Percentiles rank a stretch among this genome's conserved stretches.
phyloP scores from a whole-genome alignment of 2,329 filamentous ascomycete genomes.

The Orbilia blumenaviensis region DNA sequence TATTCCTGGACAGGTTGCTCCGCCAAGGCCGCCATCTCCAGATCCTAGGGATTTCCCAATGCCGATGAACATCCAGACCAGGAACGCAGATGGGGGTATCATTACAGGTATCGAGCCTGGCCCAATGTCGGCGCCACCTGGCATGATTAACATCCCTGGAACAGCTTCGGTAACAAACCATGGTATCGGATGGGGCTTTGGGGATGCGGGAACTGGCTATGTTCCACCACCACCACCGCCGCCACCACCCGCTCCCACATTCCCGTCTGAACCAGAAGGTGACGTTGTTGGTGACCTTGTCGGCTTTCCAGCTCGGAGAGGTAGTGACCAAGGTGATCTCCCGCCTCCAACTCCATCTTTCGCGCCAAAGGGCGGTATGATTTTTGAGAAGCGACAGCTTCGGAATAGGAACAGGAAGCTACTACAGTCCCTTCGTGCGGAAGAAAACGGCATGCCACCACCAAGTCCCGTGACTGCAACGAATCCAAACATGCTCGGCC shows the following conservation, averaged over 20 bases:
- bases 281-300: constrained; percentile 52
- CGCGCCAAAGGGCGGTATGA: constrained; percentile 53
- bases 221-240: constrained; percentile 54
- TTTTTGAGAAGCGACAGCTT: constrained; percentile 48
- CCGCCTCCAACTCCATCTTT: constrained; percentile 50
- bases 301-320: constrained; percentile 49
- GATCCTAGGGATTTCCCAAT: constrained; percentile 58
- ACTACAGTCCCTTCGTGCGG: constrained; percentile 31
- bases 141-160: constrained; percentile 58
- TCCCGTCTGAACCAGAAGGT: constrained; percentile 50
- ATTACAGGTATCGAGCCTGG: constrained; percentile 67
- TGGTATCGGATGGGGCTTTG: constrained; percentile 41
- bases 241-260: constrained; percentile 52
- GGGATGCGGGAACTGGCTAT: constrained; percentile 38
- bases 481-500: constrained; percentile 19
- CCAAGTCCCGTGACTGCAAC: constrained; percentile 30
- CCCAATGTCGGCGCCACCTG: constrained; percentile 71
- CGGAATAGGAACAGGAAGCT: constrained; percentile 49
- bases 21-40: constrained; percentile 60
- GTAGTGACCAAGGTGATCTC: constrained; percentile 48
- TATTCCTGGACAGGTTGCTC: constrained; percentile 62
- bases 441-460: constrained; percentile 46
- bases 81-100: constrained; percentile 58
- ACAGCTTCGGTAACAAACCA: constrained; percentile 49
- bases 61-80: constrained; percentile 57